Evolutionary conservation across 2,329 filamentous ascomycete genomes (phyloP).

Genomic region (Diaporthe sp.): DNA sequence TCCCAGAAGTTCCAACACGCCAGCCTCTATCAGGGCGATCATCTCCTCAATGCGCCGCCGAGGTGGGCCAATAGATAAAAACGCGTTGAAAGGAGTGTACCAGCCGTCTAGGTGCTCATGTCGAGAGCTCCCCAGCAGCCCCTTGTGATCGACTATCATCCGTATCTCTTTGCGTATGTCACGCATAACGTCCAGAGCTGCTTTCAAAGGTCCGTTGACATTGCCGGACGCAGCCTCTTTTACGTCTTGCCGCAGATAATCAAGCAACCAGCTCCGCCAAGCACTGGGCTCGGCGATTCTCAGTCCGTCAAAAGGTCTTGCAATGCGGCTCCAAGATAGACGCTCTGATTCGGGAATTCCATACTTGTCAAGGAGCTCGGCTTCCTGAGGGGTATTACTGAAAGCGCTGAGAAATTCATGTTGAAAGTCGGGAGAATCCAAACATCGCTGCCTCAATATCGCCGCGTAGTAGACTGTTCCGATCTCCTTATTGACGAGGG

Average conservation of each 20-base stretch:
- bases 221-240: not conserved
- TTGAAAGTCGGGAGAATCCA: not conserved
- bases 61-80: conserved; percentile 7
- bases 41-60: conserved; percentile 18
- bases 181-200: conserved; percentile 14
- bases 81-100: conserved; percentile 21
- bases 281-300: not conserved
- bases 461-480: conserved; percentile 3
- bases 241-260: not conserved
- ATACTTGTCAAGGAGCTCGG: not conserved
- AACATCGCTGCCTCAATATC: not conserved
- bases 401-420: not conserved
- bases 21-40: conserved; percentile 10
- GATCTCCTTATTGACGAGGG: not conserved
- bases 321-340: not conserved
- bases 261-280: conserved; percentile 18
- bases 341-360: not conserved
- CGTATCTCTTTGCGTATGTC: conserved; percentile 23
- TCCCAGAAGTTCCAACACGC: not conserved
- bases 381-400: not conserved
- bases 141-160: not conserved
- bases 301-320: not conserved
- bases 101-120: conserved; percentile 5
- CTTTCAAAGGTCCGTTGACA: conserved; percentile 2
- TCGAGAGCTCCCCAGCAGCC: not conserved